phyloP scores from a whole-genome alignment of 2,329 filamentous ascomycete genomes.

The Aureobasidium sp. region DNA sequence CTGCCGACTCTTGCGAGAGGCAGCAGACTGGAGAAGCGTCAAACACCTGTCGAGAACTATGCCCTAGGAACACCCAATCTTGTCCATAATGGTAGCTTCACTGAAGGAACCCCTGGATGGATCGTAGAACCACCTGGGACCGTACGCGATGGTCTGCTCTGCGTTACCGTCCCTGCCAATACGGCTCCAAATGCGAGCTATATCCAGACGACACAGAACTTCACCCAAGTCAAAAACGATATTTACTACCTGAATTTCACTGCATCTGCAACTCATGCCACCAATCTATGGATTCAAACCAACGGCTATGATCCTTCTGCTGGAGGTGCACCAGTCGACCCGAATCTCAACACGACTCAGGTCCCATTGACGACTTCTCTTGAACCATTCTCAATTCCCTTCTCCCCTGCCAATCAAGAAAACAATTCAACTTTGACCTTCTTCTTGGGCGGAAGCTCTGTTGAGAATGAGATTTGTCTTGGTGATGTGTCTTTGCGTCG shows the following conservation, averaged over 20 bases:
- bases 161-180: conserved; percentile 14
- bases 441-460: conserved; percentile 8
- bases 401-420: conserved; percentile 17
- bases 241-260: conserved; percentile 18
- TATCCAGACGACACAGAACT: conserved; percentile 13
- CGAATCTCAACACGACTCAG: conserved; percentile 17
- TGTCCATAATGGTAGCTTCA: conserved; percentile 15
- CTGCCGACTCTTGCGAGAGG: background rate
- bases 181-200: conserved; percentile 13
- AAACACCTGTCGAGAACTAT: conserved; percentile 8
- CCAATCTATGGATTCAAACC: conserved; percentile 15
- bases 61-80: conserved; percentile 13
- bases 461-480: conserved; percentile 13
- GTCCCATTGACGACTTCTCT: conserved; percentile 2
- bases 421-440: conserved; percentile 13
- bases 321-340: conserved; percentile 13
- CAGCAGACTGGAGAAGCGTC: background rate
- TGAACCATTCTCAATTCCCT: conserved; percentile 8
- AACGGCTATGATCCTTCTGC: conserved; percentile 11
- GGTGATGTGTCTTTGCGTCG: conserved; percentile 12
- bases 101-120: conserved; percentile 16
- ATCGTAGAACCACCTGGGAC: background rate
- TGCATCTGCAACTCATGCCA: conserved; percentile 7
- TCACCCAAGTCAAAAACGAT: conserved; percentile 17
- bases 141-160: conserved; percentile 9